Evolutionary conservation across 805 yeast genomes (phyloP).

Genomic region (Myxozyma nipponensis): DNA sequence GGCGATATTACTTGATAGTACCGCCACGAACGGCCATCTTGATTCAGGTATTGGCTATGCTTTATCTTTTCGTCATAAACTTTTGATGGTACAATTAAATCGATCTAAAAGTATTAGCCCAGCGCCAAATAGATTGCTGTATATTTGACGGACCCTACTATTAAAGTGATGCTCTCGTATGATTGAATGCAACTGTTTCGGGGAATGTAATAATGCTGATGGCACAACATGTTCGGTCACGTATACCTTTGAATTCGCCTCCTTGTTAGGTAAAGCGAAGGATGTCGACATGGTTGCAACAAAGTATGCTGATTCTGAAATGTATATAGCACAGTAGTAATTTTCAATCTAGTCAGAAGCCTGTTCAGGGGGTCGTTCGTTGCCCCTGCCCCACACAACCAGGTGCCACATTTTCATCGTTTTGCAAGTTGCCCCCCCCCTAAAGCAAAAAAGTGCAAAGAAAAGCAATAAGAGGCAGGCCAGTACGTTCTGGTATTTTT

Average conservation of each 20-base stretch:
- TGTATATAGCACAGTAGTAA: too few species aligned
- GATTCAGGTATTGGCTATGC: slow-evolving; percentile 1
- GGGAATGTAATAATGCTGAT: not conserved
- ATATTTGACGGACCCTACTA: slow-evolving; percentile 8
- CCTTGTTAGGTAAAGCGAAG: slow-evolving; percentile 10
- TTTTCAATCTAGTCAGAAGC: too few species aligned
- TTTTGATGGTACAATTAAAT: slow-evolving; percentile 10
- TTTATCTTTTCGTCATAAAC: slow-evolving; percentile 4
- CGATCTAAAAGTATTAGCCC: slow-evolving; percentile 5
- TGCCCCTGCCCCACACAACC: too few species aligned
- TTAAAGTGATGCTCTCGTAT: slow-evolving; percentile 23
- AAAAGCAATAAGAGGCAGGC: too few species aligned
- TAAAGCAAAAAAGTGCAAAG: too few species aligned
- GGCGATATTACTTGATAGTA: slow-evolving; percentile 17
- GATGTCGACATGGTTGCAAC: slow-evolving; percentile 29
- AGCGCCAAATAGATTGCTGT: not conserved
- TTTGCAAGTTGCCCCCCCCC: too few species aligned
- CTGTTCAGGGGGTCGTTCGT: too few species aligned
- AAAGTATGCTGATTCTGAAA: too few species aligned
- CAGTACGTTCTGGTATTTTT: too few species aligned
- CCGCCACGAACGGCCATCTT: slow-evolving; percentile 6
- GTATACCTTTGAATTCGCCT: slow-evolving; percentile 19
- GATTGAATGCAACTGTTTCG: slow-evolving; percentile 8
- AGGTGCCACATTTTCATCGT: too few species aligned
- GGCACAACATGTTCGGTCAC: slow-evolving; percentile 7